Conservation (phyloP, 73 alveolate genomes). For the Strombidium stylifer region DNA sequence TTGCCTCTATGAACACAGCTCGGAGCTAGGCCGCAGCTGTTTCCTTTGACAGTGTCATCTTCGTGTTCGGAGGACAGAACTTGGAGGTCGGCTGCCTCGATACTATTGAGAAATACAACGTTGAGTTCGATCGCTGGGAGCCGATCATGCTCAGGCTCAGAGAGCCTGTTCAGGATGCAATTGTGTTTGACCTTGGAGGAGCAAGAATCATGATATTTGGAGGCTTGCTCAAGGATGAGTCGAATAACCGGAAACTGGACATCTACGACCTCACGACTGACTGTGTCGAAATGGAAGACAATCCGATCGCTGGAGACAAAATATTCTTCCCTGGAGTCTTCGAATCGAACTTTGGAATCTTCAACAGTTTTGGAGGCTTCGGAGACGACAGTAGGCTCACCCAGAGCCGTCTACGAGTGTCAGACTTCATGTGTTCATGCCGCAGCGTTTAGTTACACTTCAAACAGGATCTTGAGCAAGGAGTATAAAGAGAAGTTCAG, state of each 20-base stretch:
- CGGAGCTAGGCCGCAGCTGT: slow-evolving; percentile 12
- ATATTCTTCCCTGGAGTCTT: too few species aligned
- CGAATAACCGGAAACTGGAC: slow-evolving; percentile 16
- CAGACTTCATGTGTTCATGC: too few species aligned
- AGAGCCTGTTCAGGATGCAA: slow-evolving; percentile 50
- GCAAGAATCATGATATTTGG: slow-evolving; percentile 43
- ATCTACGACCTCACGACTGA: slow-evolving; percentile 44
- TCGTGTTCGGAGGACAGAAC: slow-evolving; percentile 41
- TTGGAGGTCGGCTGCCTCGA: slow-evolving; percentile 18
- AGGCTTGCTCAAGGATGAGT: slow-evolving; percentile 34
- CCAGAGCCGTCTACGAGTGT: too few species aligned
- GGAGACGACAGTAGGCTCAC: too few species aligned
- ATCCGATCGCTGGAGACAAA: too few species aligned
- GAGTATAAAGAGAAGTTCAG: too few species aligned
- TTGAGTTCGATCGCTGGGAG: slow-evolving; percentile 21
- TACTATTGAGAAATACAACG: slow-evolving; percentile 18
- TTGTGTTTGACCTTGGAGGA: slow-evolving; percentile 28
- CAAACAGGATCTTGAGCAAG: too few species aligned
- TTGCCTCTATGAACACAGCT: not conserved
- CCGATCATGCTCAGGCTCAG: slow-evolving; percentile 2
- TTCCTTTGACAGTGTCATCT: slow-evolving; percentile 3
- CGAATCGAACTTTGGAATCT: too few species aligned
- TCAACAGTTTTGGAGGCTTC: too few species aligned
- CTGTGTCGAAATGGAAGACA: too few species aligned
- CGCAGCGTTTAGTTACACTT: too few species aligned